phyloP scores from a whole-genome alignment of 2,329 filamentous ascomycete genomes.

The Aspergillus awamori region DNA sequence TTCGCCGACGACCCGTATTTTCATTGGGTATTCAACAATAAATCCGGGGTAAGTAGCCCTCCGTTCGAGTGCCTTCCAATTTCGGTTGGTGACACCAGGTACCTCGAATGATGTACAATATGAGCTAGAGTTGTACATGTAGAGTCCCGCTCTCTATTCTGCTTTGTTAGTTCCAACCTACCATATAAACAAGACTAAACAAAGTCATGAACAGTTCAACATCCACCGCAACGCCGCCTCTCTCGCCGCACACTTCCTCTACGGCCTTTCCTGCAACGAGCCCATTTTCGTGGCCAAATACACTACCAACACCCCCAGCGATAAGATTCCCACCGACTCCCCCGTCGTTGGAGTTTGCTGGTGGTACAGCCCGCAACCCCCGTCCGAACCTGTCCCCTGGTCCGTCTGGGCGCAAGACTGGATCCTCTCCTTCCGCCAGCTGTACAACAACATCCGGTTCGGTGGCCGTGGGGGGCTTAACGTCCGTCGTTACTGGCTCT shows the following conservation, averaged over 20 bases:
- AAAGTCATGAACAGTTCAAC: slow-evolving; percentile 54
- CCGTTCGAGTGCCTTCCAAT: background rate
- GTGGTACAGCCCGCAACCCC: slow-evolving; percentile 65
- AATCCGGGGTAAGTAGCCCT: slow-evolving; percentile 52
- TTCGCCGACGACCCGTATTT: slow-evolving; percentile 70
- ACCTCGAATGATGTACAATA: slow-evolving; percentile 9
- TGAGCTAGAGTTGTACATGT: slow-evolving; percentile 14
- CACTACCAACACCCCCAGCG: slow-evolving; percentile 58
- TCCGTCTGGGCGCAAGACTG: slow-evolving; percentile 64
- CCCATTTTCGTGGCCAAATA: slow-evolving; percentile 67
- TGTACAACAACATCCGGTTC: slow-evolving; percentile 68
- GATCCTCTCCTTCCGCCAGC: slow-evolving; percentile 67
- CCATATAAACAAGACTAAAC: background rate
- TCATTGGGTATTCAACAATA: slow-evolving; percentile 65
- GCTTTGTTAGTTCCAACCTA: background rate
- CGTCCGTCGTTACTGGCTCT: slow-evolving; percentile 69
- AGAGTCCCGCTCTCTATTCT: background rate
- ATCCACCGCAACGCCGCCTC: slow-evolving; percentile 63
- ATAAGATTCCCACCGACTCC: slow-evolving; percentile 23
- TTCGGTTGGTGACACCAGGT: background rate
- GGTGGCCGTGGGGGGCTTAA: slow-evolving; percentile 68
- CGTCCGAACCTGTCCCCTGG: slow-evolving; percentile 59
- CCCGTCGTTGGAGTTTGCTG: slow-evolving; percentile 71
- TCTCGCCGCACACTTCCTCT: slow-evolving; percentile 64
- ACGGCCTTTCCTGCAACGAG: slow-evolving; percentile 62